Conservation (phyloP, 371 early-diverging fungal species). For the Umbelopsis sp. region DNA sequence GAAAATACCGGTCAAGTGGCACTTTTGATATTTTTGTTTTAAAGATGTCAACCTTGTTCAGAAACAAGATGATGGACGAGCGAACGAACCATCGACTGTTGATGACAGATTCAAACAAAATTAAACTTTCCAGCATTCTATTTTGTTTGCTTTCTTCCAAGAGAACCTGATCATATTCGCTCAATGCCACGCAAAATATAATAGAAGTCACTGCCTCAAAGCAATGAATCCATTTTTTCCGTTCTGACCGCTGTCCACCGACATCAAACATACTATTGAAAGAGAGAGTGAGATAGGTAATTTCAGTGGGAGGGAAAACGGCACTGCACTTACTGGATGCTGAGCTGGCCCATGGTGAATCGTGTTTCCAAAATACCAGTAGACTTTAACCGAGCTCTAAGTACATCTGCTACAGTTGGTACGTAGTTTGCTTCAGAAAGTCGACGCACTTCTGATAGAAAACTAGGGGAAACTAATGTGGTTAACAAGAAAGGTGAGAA, state of each 20-base stretch:
- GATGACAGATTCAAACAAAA: conserved; percentile 78
- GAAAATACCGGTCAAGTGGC: conserved; percentile 70
- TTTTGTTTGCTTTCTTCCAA: conserved; percentile 74
- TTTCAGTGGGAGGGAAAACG: background rate
- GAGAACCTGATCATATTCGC: conserved; percentile 74
- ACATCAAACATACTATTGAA: conserved; percentile 67
- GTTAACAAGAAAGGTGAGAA: conserved; percentile 10
- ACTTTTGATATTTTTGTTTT: conserved; percentile 64
- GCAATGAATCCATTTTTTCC: conserved; percentile 94
- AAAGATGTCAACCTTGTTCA: conserved; percentile 86
- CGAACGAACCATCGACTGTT: conserved; percentile 76
- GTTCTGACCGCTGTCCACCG: conserved; percentile 76
- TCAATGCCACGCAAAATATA: conserved; percentile 71
- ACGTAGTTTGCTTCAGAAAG: conserved; percentile 59
- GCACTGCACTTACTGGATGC: conserved; percentile 51
- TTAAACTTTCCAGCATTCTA: conserved; percentile 79
- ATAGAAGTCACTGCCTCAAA: conserved; percentile 78
- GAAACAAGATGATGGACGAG: conserved; percentile 78
- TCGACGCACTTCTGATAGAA: conserved; percentile 51
- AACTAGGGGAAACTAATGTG: conserved; percentile 35
- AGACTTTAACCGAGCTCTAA: conserved; percentile 78
- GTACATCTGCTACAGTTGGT: conserved; percentile 70
- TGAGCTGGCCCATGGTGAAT: conserved; percentile 61
- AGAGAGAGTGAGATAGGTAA: background rate
- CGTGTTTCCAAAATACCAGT: conserved; percentile 76